Base-by-base conservation (phyloP, 1,284 basidiomycete species). In the Pseudozyma thailandica region DNA sequence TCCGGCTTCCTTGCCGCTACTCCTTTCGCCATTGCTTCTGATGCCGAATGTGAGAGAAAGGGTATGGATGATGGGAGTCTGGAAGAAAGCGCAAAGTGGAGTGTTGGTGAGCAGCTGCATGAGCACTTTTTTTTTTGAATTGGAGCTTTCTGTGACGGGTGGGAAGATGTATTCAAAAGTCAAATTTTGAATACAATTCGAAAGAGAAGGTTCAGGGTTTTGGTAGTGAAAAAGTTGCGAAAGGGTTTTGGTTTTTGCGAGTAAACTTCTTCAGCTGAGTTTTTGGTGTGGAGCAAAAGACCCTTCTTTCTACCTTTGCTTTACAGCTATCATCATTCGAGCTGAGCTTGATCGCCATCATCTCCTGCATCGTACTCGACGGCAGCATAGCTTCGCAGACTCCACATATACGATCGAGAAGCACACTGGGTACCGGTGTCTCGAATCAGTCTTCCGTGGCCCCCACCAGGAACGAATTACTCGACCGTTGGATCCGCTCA, bases 201-300 rank as follows among this genome's bases (percentile, higher is more conserved):
- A 15, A 4, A 7, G 28, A 42, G n/a, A n/a, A n/a, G n/a, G 25
- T 48, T 60, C 48, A 66, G 63, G 63, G 63, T 66, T 66, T 52
- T 16, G 46, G 21, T 16, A 38, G 47, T 31, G 10, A 43, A 56
- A 49, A 47, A 35, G n/a, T n/a, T n/a, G n/a, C n/a, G n/a, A 31
- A 33, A 45, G 27, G 37, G 28, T 53, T 33, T n/a, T n/a, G n/a
- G n/a, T 54, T 57, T 50, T 31, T 64, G 31, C 35, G 33, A 33
- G 13, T 30, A 8, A 21, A 33, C 42, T 44, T 47, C n/a, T 46
- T 42, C 6, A 13, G 37, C 15, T 49, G 13, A 41, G 39, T 42
- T 23, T 23, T 16, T 38, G 13, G 30, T 53, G 38, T 53, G 50
- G 39, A 49, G 45, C 44, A n/a, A n/a, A n/a, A n/a, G n/a, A n/a